Base-by-base conservation (phyloP, 345 rosid genomes). In the Isatis tinctoria region DNA sequence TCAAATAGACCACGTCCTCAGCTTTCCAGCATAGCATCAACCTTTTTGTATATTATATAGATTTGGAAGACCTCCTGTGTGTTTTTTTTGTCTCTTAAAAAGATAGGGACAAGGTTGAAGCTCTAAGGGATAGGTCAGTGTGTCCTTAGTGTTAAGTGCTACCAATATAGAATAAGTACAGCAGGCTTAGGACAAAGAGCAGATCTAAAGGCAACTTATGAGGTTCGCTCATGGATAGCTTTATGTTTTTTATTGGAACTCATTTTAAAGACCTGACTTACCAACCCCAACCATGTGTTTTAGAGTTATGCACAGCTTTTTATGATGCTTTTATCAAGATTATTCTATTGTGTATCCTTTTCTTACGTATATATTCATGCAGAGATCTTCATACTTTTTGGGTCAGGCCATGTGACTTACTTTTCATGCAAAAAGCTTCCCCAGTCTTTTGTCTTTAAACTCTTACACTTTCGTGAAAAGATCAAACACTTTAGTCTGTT, bases 211-310 rank as follows among this genome's bases (percentile, higher is more conserved):
- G 73, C n/a, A 22, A 48, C 56, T 64, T 77, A 59, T 77, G 58
- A 71, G 68, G 73, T 72, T 77, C 26, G 62, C 35, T 77, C 73
- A 61, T 65, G 43, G 77, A 59, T 72, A 72, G 64, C 81, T 72
- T 72, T 72, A 32, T 66, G 27, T 32, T 76, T 43, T 65, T 77
- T 77, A 65, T 72, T 72, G 69, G 72, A 77, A 77, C 77, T 72
- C 81, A 66, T 22, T 65, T 37, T 59, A 72, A 65, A 66, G 73
- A 66, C 77, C 81, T 77, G 81, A 65, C 77, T 72, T 77, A 77
- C 81, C 77, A 77, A 77, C 81, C 76, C 81, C 81, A 77, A 66
- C 81, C 81, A 77, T 77, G 81, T 77, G 81, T 77, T 72, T 77
- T 66, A 49, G 69, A 72, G 81, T 44, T 59, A 1, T 39, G 77